Evolutionary conservation across 2,329 filamentous ascomycete species (phyloP).

Genomic region (Zopfia rhizophila): DNA sequence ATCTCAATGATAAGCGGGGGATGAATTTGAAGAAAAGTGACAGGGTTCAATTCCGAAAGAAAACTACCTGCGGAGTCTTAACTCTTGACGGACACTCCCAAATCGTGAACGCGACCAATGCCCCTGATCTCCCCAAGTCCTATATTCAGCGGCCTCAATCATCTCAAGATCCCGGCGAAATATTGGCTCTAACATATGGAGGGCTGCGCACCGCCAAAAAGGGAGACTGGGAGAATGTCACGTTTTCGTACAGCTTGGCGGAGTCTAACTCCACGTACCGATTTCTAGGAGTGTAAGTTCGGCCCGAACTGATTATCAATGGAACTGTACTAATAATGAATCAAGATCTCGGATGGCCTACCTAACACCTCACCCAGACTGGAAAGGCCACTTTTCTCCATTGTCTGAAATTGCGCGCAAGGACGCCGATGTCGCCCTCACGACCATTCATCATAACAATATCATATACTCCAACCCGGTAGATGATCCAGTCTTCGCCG

Average conservation of each 20-base stretch:
- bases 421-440: constrained; percentile 15
- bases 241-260: background rate
- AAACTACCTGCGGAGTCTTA: background rate
- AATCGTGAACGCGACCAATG: background rate
- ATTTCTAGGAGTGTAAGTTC: too few species aligned
- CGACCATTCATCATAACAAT: constrained; percentile 8
- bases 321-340: too few species aligned
- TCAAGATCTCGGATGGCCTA: too few species aligned
- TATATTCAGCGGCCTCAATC: too few species aligned
- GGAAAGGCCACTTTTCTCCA: too few species aligned
- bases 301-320: too few species aligned
- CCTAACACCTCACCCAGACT: too few species aligned
- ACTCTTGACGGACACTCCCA: background rate
- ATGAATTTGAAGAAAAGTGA: background rate
- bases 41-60: background rate
- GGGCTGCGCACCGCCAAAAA: too few species aligned
- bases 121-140: too few species aligned
- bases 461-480: constrained; percentile 14
- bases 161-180: too few species aligned
- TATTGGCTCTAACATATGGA: too few species aligned
- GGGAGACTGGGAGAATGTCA: background rate
- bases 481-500: constrained; percentile 17
- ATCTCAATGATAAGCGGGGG: background rate
- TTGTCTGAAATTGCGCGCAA: constrained; percentile 6
- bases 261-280: too few species aligned